Evolutionary conservation across 2,329 filamentous ascomycete species (phyloP).

Genomic region (Colletotrichum nymphaeae): DNA sequence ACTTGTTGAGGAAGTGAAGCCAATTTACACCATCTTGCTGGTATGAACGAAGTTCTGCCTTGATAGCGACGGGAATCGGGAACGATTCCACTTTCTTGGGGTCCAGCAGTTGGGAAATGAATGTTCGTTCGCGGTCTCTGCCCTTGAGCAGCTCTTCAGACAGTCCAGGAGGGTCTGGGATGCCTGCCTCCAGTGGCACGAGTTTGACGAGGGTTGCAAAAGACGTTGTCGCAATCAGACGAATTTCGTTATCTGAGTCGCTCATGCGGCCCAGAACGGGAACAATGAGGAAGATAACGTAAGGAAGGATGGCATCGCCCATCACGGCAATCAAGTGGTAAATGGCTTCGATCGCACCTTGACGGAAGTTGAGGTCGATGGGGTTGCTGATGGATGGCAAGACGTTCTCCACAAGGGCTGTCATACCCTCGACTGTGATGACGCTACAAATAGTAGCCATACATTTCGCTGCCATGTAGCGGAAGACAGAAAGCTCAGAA

Average conservation of each 20-base stretch:
- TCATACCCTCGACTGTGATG: slow-evolving; percentile 95
- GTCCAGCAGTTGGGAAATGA: slow-evolving; percentile 95
- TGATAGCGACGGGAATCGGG: slow-evolving; percentile 94
- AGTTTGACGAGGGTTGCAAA: slow-evolving; percentile 98
- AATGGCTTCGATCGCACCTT: slow-evolving; percentile 93
- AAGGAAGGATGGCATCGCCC: slow-evolving; percentile 95
- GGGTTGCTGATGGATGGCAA: slow-evolving; percentile 92
- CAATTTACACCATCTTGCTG: slow-evolving; percentile 99
- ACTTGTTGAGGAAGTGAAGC: slow-evolving; percentile 97
- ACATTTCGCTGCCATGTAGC: slow-evolving; percentile 97
- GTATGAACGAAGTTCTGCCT: slow-evolving; percentile 94
- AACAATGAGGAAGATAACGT: slow-evolving; percentile 98
- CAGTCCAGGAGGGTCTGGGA: slow-evolving; percentile 93
- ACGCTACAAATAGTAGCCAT: slow-evolving; percentile 97
- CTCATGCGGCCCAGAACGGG: slow-evolving; percentile 98
- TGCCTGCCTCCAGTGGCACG: slow-evolving; percentile 95
- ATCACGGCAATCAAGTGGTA: slow-evolving; percentile 98
- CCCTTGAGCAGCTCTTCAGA: slow-evolving; percentile 90
- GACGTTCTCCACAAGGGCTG: slow-evolving; percentile 91
- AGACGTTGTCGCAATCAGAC: slow-evolving; percentile 93
- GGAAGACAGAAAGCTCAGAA: slow-evolving; percentile 88
- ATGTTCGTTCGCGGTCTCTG: slow-evolving; percentile 92
- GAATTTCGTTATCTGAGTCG: slow-evolving; percentile 95
- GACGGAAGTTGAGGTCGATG: slow-evolving; percentile 86
- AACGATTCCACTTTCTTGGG: slow-evolving; percentile 97